Evolutionary conservation across 768 basidiomycete genomes (phyloP).

Genomic region (Auricularia heimuer): DNA sequence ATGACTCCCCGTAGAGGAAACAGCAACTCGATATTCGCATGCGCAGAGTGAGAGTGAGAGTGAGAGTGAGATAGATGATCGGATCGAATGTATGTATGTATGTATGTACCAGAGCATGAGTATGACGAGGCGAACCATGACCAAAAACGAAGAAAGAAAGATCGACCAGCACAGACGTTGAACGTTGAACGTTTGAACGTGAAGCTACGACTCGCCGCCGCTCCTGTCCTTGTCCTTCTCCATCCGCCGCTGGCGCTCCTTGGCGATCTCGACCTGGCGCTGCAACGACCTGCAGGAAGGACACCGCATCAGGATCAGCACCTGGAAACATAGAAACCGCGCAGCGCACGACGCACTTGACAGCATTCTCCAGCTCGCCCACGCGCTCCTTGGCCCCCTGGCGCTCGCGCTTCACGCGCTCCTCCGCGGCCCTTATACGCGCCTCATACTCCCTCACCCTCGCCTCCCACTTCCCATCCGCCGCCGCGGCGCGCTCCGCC

Average conservation of each 20-base stretch:
- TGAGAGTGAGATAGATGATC: too few species aligned
- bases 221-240: not conserved
- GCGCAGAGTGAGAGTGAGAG: too few species aligned
- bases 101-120: too few species aligned
- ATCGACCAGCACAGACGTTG: not conserved
- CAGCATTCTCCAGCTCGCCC: conserved; percentile 55
- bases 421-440: conserved; percentile 71
- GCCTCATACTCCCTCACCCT: conserved; percentile 90
- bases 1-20: too few species aligned
- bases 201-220: not conserved
- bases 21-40: too few species aligned
- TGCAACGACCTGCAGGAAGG: conserved; percentile 49
- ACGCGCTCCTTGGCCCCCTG: conserved; percentile 89
- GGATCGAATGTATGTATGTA: too few species aligned
- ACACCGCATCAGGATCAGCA: not conserved
- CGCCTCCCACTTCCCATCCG: conserved; percentile 88
- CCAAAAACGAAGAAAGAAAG: not conserved
- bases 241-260: conserved; percentile 36
- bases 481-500: conserved; percentile 58
- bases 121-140: too few species aligned
- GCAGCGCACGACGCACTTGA: conserved; percentile 41
- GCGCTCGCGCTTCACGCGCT: conserved; percentile 85
- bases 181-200: not conserved
- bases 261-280: conserved; percentile 68
- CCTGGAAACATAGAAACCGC: too few species aligned